A percentile compares a stretch with the other conserved stretches of the same genome.
Evolutionary conservation across 2,329 filamentous ascomycete species (phyloP).

Genomic region (Grosmannia clavigera): DNA sequence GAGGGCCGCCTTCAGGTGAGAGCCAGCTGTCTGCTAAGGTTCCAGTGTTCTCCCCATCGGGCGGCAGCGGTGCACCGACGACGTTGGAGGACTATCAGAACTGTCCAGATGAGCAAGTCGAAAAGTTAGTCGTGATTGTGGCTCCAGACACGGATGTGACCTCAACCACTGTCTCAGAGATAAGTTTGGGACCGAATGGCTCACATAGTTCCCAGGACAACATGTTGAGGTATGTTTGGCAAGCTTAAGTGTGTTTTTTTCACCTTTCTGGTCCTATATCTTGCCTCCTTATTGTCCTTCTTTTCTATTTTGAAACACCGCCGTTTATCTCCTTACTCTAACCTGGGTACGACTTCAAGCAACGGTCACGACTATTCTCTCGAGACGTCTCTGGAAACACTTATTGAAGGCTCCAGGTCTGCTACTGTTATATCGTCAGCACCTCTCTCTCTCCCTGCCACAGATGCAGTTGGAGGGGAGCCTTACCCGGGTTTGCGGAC

Average conservation of each 20-base stretch:
- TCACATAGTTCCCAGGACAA: background rate
- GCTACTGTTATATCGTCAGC: background rate
- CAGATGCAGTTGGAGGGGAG: conserved; percentile 3
- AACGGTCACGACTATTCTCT: background rate
- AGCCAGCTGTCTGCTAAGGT: conserved; percentile 50
- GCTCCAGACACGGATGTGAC: conserved; percentile 10
- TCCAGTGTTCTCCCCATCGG: conserved; percentile 44
- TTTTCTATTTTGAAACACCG: background rate
- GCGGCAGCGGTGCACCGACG: conserved; percentile 10
- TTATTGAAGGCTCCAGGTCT: background rate
- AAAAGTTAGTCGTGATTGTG: conserved; percentile 18
- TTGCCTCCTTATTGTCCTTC: background rate
- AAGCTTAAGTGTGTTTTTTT: background rate
- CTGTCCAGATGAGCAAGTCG: conserved; percentile 19
- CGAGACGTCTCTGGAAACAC: background rate
- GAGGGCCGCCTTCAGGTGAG: conserved; percentile 25
- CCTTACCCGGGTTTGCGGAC: conserved; percentile 24
- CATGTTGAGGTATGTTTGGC: background rate
- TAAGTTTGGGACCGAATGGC: conserved; percentile 7
- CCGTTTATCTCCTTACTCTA: background rate
- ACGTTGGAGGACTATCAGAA: conserved; percentile 21
- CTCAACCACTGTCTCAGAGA: background rate
- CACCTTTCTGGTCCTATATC: background rate
- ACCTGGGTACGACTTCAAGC: background rate
- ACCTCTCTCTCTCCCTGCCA: no score